Base-by-base conservation (phyloP, 768 basidiomycete species). In the Pholiota molesta region DNA sequence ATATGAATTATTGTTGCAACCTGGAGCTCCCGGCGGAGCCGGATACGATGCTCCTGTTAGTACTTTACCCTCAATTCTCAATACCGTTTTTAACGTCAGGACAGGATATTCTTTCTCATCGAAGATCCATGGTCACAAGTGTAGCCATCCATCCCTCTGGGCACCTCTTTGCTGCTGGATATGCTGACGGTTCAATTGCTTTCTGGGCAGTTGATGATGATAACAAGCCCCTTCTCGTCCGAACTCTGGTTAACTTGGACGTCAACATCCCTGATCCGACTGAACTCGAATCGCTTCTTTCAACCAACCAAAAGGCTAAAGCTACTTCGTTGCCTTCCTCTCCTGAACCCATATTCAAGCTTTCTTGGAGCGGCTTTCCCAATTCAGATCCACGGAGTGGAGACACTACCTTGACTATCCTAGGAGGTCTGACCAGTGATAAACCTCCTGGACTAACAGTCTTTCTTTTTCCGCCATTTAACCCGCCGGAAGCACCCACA, bases 161-260 rank as follows among this genome's bases (percentile, higher is more conserved):
- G 0, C 87, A 93, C 62, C 80, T 93, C 62, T 89, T 97, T 62
- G 91, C 85, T 21, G 88, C 86, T 13, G 94, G 95, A 0, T 84
- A 95, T 69, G 79, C 85, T 17, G 95, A 97, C 72, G 94, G 95
- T 8, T 88, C 85, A 55, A 82, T 97, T 33, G 85, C 89, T 5
- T 92, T 95, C 71, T 95, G 93, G 89, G 87, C 91, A 0, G 75
- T 88, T 2, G 87, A 91, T 49, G 92, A 95, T 65, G 83, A 90
- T 63, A 87, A 89, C 60, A 84, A 85, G 56, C 90, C 94, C 0
- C 75, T 97, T 21, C 78, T 88, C 54, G 90, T 92, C 23, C 80
- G 89, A 47, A 95, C 93, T 1, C 71, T 95, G 52, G 82, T 86
- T 42, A 69, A 74, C 9, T 73, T 74, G 10, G 78, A 87, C 61